Percentiles rank a stretch among this genome's conserved stretches.
These are phyloP conservation scores for Globisporangium alternatum DNA, from an alignment of 352 stramenopile genomes.

Conservation along the genomic window DNA sequence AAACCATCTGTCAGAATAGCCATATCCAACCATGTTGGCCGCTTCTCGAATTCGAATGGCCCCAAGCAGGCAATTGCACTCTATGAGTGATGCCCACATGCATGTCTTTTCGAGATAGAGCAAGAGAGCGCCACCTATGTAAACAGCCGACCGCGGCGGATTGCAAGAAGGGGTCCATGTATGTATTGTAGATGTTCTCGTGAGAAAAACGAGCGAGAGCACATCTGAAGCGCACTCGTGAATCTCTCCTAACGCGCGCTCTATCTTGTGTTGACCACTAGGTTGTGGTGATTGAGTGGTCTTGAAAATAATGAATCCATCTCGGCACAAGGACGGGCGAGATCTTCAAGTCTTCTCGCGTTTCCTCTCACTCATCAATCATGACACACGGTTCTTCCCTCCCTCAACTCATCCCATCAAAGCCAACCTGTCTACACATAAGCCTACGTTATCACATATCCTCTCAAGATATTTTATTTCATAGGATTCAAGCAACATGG, in stretches of 20 bases:
- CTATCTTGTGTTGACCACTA: too few relatives aligned
- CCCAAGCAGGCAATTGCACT: too few relatives aligned
- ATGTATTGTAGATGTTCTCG: too few relatives aligned
- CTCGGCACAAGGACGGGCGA: background rate
- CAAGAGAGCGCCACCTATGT: too few relatives aligned
- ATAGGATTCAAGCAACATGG: background rate
- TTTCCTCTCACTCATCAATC: background rate
- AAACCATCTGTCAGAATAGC: background rate
- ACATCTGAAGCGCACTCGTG: too few relatives aligned
- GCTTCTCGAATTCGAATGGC: background rate
- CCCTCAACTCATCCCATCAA: background rate
- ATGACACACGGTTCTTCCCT: background rate
- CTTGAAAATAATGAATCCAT: background rate
- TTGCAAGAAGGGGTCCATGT: too few relatives aligned
- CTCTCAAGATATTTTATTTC: background rate
- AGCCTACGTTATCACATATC: background rate
- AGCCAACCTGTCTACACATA: background rate
- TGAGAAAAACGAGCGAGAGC: too few relatives aligned
- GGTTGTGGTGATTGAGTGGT: background rate
- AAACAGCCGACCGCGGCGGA: too few relatives aligned
- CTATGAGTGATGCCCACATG: too few relatives aligned
- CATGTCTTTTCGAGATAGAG: too few relatives aligned
- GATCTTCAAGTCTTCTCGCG: background rate
- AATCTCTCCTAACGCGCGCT: too few relatives aligned
- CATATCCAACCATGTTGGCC: too few relatives aligned